A percentile compares a stretch with the other conserved stretches of the same genome.
Evolutionary conservation across 2,329 filamentous ascomycete genomes (phyloP).

Genomic region (Calonectria montana): DNA sequence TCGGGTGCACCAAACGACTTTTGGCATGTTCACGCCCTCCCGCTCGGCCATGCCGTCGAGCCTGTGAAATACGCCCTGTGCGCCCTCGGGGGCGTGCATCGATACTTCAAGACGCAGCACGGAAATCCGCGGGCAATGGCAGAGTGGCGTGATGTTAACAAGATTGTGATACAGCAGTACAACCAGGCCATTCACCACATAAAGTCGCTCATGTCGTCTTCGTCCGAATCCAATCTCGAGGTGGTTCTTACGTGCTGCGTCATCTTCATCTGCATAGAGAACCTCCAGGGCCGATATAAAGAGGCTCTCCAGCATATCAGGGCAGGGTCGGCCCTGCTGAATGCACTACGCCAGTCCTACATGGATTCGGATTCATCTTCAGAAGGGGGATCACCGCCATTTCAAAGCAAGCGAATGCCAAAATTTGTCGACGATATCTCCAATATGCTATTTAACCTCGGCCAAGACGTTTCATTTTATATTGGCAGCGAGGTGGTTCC

Average conservation of each 20-base stretch:
- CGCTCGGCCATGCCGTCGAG: not conserved
- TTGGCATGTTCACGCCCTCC: not conserved
- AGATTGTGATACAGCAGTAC: not conserved
- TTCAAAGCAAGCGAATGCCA: not conserved
- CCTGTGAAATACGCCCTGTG: not conserved
- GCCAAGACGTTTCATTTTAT: not conserved
- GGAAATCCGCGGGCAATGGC: not conserved
- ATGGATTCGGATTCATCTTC: not conserved
- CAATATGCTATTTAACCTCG: not conserved
- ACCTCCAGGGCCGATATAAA: not conserved
- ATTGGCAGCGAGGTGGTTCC: not conserved
- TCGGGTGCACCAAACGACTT: not conserved
- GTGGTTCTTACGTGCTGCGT: not conserved
- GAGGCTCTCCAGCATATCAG: not conserved
- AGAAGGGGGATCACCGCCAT: not conserved
- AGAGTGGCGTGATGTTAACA: not conserved
- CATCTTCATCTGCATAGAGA: conserved; percentile 1
- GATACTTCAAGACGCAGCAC: not conserved
- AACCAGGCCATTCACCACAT: conserved; percentile 5
- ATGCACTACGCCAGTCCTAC: not conserved
- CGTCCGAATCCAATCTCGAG: not conserved
- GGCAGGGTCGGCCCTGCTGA: not conserved
- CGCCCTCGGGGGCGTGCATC: not conserved
- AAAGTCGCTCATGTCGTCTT: not conserved
- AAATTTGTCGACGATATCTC: not conserved